Conservation (phyloP, 208 protist genomes). For the Entamoeba moshkovskii region DNA sequence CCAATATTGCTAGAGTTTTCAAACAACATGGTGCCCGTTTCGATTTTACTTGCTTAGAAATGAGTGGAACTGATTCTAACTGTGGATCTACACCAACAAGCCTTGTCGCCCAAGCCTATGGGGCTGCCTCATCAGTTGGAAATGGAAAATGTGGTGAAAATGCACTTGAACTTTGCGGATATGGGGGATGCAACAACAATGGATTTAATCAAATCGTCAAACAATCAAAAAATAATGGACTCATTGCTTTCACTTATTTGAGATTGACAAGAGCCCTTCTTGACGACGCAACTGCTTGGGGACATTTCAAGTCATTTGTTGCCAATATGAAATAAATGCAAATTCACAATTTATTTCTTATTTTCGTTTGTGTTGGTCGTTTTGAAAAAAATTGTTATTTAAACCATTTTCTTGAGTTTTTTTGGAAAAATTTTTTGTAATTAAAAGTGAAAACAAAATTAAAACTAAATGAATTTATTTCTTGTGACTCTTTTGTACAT, state of each 20-base stretch:
- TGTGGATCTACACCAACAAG: not conserved
- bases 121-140: not conserved
- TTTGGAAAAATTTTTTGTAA: too few species aligned
- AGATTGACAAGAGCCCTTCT: not conserved
- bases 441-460: too few species aligned
- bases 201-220: not conserved
- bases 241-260: not conserved
- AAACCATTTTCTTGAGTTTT: too few species aligned
- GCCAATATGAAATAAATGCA: not conserved
- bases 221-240: not conserved
- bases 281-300: not conserved
- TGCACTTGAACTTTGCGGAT: not conserved
- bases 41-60: constrained; percentile 45
- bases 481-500: not conserved
- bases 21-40: constrained; percentile 11
- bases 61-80: constrained; percentile 16
- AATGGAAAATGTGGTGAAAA: not conserved
- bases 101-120: not conserved
- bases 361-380: too few species aligned
- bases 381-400: too few species aligned
- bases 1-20: constrained; percentile 13
- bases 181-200: not conserved
- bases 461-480: too few species aligned
- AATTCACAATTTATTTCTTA: too few species aligned
- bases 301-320: not conserved